Percentiles rank a stretch among this genome's conserved stretches.
Evolutionary conservation across 441 rosid genomes (phyloP).

Genomic region (Jatropha podagrica): DNA sequence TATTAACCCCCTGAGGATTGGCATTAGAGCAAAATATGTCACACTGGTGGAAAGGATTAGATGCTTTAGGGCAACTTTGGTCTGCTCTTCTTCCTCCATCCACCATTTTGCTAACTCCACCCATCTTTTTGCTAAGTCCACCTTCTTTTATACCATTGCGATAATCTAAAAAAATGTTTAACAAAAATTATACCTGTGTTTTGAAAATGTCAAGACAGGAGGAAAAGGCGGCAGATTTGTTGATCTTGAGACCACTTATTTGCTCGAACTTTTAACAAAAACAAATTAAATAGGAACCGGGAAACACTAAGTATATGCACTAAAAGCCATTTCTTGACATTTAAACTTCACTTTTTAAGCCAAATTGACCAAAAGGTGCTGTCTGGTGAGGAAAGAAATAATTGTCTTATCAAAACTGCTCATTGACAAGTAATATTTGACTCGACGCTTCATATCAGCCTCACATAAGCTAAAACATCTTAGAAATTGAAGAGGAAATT

Average conservation of each 20-base stretch:
- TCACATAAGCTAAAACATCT: background rate
- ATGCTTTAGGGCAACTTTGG: constrained; percentile 50
- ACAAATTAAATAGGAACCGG: background rate
- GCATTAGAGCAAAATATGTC: constrained; percentile 59
- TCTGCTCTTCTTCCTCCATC: constrained; percentile 47
- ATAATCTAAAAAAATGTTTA: constrained; percentile 31
- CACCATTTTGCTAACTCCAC: constrained; percentile 37
- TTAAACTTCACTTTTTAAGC: background rate
- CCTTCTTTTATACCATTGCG: constrained; percentile 32
- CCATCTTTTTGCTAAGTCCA: constrained; percentile 40
- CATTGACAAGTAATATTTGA: background rate
- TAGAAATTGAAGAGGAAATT: background rate
- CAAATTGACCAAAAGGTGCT: background rate
- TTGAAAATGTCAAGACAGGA: constrained; percentile 7
- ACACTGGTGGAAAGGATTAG: constrained; percentile 83
- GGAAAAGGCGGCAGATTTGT: background rate
- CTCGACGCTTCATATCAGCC: background rate
- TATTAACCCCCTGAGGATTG: constrained; percentile 37
- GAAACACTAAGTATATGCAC: background rate
- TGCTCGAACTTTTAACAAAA: background rate
- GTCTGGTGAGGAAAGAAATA: background rate
- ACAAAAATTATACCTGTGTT: constrained; percentile 12
- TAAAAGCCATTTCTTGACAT: background rate
- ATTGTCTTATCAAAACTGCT: background rate
- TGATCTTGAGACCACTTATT: background rate